These are phyloP conservation scores for Vaccinium vitisidaea DNA, from an alignment of 148 eudicot species.

Conservation along the genomic window DNA sequence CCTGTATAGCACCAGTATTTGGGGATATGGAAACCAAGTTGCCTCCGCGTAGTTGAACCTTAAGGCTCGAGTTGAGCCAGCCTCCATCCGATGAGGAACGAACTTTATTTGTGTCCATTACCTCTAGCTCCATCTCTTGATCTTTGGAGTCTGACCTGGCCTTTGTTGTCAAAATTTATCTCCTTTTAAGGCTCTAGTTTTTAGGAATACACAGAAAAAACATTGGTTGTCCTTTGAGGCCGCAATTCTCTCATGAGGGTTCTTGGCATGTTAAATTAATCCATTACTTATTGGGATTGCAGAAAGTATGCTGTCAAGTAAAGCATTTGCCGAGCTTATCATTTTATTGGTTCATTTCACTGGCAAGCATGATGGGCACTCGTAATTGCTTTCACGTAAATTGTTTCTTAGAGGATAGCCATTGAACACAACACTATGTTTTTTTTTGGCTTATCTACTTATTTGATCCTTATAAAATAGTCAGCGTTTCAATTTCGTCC, in stretches of 20 bases:
- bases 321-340: background rate
- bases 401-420: conserved; percentile 5
- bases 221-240: background rate
- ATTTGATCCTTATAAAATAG: no score
- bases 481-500: no score
- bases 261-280: background rate
- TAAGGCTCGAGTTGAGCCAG: background rate
- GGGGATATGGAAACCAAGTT: background rate
- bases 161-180: background rate
- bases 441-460: background rate
- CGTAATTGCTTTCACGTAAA: background rate
- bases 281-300: background rate
- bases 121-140: background rate
- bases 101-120: background rate
- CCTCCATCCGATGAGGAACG: background rate
- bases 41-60: background rate
- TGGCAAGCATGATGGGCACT: background rate
- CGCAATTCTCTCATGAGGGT: background rate
- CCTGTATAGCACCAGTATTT: background rate
- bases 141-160: background rate
- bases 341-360: background rate
- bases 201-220: background rate
- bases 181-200: background rate
- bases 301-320: background rate
- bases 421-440: background rate